These are phyloP conservation scores for Ogataea saltuana DNA, from an alignment of 805 yeast genomes.

Conservation along the genomic window DNA sequence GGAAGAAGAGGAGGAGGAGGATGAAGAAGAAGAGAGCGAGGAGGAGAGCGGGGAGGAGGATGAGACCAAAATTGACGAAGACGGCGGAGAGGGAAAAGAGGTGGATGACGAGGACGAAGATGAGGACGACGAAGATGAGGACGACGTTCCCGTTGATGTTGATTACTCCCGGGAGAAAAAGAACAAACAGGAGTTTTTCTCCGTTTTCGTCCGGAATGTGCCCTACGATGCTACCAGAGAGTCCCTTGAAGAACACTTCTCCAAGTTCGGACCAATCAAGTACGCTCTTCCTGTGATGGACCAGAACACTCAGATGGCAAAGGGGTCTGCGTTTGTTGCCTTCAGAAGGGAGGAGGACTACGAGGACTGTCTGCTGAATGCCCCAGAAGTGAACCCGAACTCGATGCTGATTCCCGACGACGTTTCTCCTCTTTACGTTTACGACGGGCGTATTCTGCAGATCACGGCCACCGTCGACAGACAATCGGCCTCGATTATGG, in stretches of 20 bases:
- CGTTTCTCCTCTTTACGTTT: slow-evolving; percentile 84
- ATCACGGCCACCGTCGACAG: slow-evolving; percentile 85
- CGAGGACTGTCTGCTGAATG: slow-evolving; percentile 67
- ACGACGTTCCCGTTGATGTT: slow-evolving; percentile 29
- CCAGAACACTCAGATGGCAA: slow-evolving; percentile 79
- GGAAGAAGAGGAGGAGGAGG: slow-evolving; percentile 40
- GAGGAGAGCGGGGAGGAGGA: slow-evolving; percentile 40
- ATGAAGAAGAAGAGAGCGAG: slow-evolving; percentile 38
- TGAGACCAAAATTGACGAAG: slow-evolving; percentile 36
- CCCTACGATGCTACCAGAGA: slow-evolving; percentile 94
- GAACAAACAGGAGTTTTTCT: slow-evolving; percentile 67
- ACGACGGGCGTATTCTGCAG: slow-evolving; percentile 87
- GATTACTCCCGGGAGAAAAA: slow-evolving; percentile 9
- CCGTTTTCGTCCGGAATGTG: slow-evolving; percentile 86
- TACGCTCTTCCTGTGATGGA: slow-evolving; percentile 95
- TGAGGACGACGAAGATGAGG: slow-evolving; percentile 33
- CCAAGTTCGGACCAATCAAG: slow-evolving; percentile 80
- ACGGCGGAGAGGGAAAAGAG: slow-evolving; percentile 31
- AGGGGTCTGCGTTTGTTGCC: slow-evolving; percentile 94
- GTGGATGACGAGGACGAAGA: slow-evolving; percentile 32
- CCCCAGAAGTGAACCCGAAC: slow-evolving; percentile 66
- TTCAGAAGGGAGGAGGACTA: slow-evolving; percentile 64
- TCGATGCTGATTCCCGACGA: slow-evolving; percentile 86
- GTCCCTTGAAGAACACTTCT: slow-evolving; percentile 72
- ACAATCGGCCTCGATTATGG: slow-evolving; percentile 71